phyloP scores from a whole-genome alignment of 768 basidiomycete species.

The Boletus fagicola region DNA sequence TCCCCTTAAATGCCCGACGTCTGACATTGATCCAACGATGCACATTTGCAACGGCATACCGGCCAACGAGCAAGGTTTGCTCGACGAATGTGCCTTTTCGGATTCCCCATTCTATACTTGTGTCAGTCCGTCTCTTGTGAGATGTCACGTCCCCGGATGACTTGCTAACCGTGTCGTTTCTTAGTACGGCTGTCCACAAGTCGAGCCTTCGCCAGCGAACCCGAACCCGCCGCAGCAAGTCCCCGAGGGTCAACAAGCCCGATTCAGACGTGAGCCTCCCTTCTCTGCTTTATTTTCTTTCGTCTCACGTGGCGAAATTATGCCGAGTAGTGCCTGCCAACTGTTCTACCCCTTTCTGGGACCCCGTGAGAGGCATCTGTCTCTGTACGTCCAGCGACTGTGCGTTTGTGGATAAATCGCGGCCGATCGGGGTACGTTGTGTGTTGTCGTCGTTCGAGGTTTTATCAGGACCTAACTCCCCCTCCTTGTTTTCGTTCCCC shows the following conservation, averaged over 20 bases:
- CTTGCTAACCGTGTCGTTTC: not conserved
- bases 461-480: not conserved
- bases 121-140: not conserved
- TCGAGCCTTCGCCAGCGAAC: conserved; percentile 51
- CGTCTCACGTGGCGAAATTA: not conserved
- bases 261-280: conserved; percentile 53
- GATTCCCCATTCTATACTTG: not conserved
- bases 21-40: not conserved
- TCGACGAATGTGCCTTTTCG: not conserved
- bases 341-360: conserved; percentile 81
- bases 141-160: not conserved
- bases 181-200: conserved; percentile 46
- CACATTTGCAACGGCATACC: not conserved
- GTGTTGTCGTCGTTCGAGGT: no score
- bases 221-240: conserved; percentile 66
- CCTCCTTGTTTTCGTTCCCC: not conserved
- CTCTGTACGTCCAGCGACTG: conserved; percentile 57
- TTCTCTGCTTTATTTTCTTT: not conserved
- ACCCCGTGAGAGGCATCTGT: conserved; percentile 66
- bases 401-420: conserved; percentile 59
- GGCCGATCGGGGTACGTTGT: conserved; percentile 58
- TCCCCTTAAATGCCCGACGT: not conserved
- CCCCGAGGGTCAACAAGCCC: conserved; percentile 36
- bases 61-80: not conserved
- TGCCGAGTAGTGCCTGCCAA: conserved; percentile 53